Evolutionary conservation across 495 filamentous ascomycete species (phyloP), one percentile per base, ranked within the genome.

Genomic region (Penicillium taxi): DNA sequence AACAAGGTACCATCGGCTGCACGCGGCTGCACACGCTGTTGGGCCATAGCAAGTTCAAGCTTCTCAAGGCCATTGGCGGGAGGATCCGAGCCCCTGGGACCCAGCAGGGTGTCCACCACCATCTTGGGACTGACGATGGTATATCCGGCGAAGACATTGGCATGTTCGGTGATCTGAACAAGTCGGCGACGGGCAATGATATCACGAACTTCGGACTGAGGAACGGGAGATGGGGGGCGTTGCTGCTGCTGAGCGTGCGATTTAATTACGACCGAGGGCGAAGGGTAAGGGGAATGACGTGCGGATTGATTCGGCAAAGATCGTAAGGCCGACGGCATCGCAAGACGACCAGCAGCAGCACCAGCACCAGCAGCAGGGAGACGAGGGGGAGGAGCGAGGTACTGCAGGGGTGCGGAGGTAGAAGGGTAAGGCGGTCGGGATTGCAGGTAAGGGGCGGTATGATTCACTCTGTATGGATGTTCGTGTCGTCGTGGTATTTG

Each of bases 291-390:
- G 43, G 58, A 58, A 62, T 67, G 59, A 26, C 63, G 63, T 49
- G 56, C 54, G 49, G 59, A 58, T 51, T 57, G 51, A 48, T 55
- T 67, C 42, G 66, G 59, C 20, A 68, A 39, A 39, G 64, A 61
- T 52, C 66, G 64, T 58, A 68, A 70, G 58, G 66, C 63, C 54
- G 66, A 66, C 61, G 64, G 64, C 66, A 70, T 70, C 61, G 66
- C 64, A 65, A 59, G 41, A 56, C 44, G 45, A 52, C 51, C 53
- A 60, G 58, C 58, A 61, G 58, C 52, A 59, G 55, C 49, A 55
- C 55, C 48, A 50, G 54, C 41, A 62, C 56, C 45, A 52, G 48
- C 33, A 45, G 55, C 31, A 54, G 50, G 35, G 47, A 50, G n/a
- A n/a, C n/a, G 53, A 58, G 61, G 46, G 54, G 58, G 46, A 52